These are phyloP conservation scores for Pseudogymnoascus sp. DNA, from an alignment of 2,329 filamentous ascomycete species.

Conservation along the genomic window DNA sequence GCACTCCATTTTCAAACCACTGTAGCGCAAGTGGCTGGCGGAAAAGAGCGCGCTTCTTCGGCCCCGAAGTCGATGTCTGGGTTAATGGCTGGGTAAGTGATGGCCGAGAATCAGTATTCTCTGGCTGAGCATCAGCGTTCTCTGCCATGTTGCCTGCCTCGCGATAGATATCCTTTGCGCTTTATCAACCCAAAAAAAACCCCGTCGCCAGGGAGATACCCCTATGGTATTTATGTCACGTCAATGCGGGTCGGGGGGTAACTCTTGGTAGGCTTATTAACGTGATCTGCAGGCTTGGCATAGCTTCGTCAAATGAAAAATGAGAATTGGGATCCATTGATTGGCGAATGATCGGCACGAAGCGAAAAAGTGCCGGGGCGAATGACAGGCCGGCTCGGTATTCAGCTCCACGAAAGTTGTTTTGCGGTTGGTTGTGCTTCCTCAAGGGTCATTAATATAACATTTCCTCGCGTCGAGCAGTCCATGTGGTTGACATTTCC, in stretches of 20 bases:
- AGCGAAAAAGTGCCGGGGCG: background rate
- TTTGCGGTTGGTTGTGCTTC: background rate
- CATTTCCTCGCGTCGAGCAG: too few relatives aligned
- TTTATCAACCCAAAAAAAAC: background rate
- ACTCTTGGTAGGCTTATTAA: conserved; percentile 11
- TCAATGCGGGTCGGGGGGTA: background rate
- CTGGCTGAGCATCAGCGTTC: background rate
- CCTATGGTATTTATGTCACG: background rate
- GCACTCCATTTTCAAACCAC: conserved; percentile 17
- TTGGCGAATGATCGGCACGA: background rate
- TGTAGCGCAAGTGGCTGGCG: conserved; percentile 19
- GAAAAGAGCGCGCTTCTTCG: conserved; percentile 15
- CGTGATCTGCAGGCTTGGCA: background rate
- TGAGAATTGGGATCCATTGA: conserved; percentile 9
- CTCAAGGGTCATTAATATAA: too few relatives aligned
- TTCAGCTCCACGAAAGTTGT: background rate
- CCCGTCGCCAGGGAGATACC: background rate
- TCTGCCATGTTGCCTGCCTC: background rate
- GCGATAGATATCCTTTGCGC: background rate
- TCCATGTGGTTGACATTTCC: too few relatives aligned
- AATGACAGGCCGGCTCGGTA: background rate
- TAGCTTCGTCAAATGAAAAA: background rate
- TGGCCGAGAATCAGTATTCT: background rate
- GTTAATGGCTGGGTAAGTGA: too few relatives aligned
- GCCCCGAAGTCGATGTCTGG: background rate